Conservation (phyloP, 208 protist species). For the Crithidia thermophila region DNA sequence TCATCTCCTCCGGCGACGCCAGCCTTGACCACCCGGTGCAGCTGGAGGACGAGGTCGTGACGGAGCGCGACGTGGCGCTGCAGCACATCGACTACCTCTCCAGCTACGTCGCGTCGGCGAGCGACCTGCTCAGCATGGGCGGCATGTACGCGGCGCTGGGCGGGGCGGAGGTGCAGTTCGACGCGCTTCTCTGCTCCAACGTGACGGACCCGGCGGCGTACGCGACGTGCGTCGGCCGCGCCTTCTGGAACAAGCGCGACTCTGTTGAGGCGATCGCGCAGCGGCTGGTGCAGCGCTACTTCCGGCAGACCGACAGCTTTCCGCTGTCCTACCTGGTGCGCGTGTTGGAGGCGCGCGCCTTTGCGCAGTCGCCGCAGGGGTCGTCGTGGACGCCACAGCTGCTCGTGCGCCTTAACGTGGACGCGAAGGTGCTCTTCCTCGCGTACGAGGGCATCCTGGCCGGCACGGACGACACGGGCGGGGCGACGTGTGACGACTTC, state of each 20-base stretch:
- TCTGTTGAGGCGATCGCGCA: constrained; percentile 58
- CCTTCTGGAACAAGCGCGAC: constrained; percentile 50
- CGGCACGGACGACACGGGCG: constrained; percentile 44
- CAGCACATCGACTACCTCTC: constrained; percentile 71
- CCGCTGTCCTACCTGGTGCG: constrained; percentile 72
- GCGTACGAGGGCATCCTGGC: constrained; percentile 65
- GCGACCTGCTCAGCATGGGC: constrained; percentile 61
- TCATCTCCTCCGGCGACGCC: constrained; percentile 60
- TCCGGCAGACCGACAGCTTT: constrained; percentile 47
- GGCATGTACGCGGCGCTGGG: constrained; percentile 83
- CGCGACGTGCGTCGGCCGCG: constrained; percentile 57
- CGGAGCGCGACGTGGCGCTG: constrained; percentile 69
- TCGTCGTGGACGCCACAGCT: constrained; percentile 58
- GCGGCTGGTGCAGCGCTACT: constrained; percentile 65
- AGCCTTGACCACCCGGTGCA: constrained; percentile 41
- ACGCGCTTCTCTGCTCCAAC: constrained; percentile 60
- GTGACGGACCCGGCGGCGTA: constrained; percentile 66
- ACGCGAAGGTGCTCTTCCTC: constrained; percentile 67
- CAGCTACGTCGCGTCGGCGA: constrained; percentile 54
- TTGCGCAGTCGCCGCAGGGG: constrained; percentile 41
- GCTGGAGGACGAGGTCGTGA: constrained; percentile 48
- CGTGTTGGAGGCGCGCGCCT: constrained; percentile 65
- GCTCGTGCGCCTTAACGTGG: constrained; percentile 65
- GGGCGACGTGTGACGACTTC: constrained; percentile 35
- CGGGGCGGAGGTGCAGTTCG: constrained; percentile 87